phyloP scores from a whole-genome alignment of 768 basidiomycete species.

The Mycena vitilis region DNA sequence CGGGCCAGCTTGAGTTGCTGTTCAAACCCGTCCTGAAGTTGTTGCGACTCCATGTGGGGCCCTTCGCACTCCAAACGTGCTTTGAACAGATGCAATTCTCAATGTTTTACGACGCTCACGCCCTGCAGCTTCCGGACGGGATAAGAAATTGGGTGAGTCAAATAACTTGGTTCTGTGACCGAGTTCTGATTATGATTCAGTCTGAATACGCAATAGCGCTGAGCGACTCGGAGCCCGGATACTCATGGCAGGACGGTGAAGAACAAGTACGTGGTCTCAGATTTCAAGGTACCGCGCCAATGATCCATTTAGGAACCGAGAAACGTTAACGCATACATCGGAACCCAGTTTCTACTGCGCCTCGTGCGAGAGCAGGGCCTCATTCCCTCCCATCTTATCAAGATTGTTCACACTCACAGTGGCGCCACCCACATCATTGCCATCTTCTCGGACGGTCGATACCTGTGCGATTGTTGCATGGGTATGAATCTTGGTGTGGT shows the following conservation, averaged over 20 bases:
- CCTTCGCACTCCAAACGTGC: conserved; percentile 44
- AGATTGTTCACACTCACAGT: background rate
- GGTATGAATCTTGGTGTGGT: background rate
- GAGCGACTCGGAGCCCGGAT: conserved; percentile 29
- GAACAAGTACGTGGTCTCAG: too few relatives aligned
- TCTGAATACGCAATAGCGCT: conserved; percentile 36
- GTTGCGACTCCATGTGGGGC: conserved; percentile 42
- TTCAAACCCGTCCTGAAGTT: conserved; percentile 42
- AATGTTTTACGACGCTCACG: conserved; percentile 42
- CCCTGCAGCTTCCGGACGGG: conserved; percentile 41
- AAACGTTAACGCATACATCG: too few relatives aligned
- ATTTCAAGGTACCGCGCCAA: background rate
- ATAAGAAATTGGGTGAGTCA: conserved; percentile 44
- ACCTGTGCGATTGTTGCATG: background rate
- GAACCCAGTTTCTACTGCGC: too few relatives aligned
- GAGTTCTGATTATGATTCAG: too few relatives aligned
- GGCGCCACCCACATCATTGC: background rate
- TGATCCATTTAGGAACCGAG: too few relatives aligned
- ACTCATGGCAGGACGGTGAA: conserved; percentile 37
- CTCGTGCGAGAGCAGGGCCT: too few relatives aligned
- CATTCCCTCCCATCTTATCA: background rate
- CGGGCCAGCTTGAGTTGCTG: conserved; percentile 38
- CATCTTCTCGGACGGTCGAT: background rate
- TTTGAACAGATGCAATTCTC: conserved; percentile 47
- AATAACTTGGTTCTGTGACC: too few relatives aligned